These are phyloP conservation scores for Xylaria nigripes DNA, from an alignment of 495 filamentous ascomycete species.

Conservation along the genomic window DNA sequence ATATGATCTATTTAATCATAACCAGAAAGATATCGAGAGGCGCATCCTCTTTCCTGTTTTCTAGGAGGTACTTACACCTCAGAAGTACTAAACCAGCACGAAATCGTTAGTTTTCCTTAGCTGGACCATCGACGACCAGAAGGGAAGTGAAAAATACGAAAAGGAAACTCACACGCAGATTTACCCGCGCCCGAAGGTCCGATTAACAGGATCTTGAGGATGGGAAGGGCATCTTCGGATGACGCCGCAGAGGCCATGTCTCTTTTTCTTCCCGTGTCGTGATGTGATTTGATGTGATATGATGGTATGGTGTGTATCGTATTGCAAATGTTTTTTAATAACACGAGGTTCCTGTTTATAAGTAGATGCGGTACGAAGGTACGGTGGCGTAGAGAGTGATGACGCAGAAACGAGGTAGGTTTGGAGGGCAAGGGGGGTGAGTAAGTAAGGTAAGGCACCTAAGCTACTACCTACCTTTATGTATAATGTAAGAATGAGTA, in stretches of 20 bases:
- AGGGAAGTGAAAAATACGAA: background rate
- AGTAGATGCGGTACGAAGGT: background rate
- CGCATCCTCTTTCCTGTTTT: no score
- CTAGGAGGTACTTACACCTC: constrained; percentile 33
- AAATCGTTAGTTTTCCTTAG: background rate
- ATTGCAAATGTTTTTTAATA: no score
- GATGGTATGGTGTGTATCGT: background rate
- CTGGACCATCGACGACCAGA: no score
- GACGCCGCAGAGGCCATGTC: constrained; percentile 22
- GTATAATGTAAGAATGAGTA: background rate
- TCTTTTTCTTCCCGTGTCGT: background rate
- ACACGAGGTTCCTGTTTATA: background rate
- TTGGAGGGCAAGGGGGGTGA: background rate
- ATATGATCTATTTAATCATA: no score
- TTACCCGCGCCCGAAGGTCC: constrained; percentile 48
- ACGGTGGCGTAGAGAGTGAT: constrained; percentile 1
- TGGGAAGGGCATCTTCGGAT: constrained; percentile 42
- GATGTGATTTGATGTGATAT: background rate
- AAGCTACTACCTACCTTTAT: background rate
- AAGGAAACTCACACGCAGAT: constrained; percentile 38
- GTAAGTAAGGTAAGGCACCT: no score
- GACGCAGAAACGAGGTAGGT: constrained; percentile 3
- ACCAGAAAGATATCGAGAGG: no score
- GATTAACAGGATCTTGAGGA: constrained; percentile 47
- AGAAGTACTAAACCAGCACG: constrained; percentile 18